These are phyloP conservation scores for Phytopythium ostracodes DNA, from an alignment of 352 stramenopile genomes.

Conservation along the genomic window DNA sequence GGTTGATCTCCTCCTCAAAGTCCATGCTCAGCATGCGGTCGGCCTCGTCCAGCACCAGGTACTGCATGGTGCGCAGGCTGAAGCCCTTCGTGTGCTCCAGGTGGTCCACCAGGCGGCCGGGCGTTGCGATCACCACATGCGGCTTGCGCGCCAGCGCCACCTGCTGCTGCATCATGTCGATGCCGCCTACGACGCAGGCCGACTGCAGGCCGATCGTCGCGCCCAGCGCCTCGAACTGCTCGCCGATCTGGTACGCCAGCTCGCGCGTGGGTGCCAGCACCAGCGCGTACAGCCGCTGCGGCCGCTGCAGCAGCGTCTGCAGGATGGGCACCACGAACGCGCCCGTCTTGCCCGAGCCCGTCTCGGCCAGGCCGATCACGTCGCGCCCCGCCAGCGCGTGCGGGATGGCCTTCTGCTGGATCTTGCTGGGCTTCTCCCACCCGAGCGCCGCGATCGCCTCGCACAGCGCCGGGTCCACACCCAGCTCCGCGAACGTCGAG, in stretches of 20 bases:
- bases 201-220: slow-evolving; percentile 91
- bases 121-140: slow-evolving; percentile 94
- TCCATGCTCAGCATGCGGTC: slow-evolving; percentile 97
- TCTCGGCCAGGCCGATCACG: slow-evolving; percentile 97
- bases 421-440: slow-evolving; percentile 93
- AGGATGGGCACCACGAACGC: slow-evolving; percentile 95
- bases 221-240: slow-evolving; percentile 92
- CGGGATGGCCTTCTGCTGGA: slow-evolving; percentile 94
- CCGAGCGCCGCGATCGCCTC: slow-evolving; percentile 90
- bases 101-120: slow-evolving; percentile 92
- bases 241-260: slow-evolving; percentile 95
- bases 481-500: slow-evolving; percentile 88
- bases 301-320: slow-evolving; percentile 88
- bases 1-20: slow-evolving; percentile 98
- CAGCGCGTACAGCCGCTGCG: slow-evolving; percentile 87
- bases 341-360: slow-evolving; percentile 93
- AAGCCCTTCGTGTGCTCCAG: slow-evolving; percentile 97
- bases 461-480: slow-evolving; percentile 89
- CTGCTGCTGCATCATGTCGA: slow-evolving; percentile 97
- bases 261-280: slow-evolving; percentile 94
- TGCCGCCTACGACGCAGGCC: slow-evolving; percentile 92
- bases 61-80: slow-evolving; percentile 87
- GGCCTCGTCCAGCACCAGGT: slow-evolving; percentile 93
- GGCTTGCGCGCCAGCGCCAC: slow-evolving; percentile 96
- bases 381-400: slow-evolving; percentile 92